Evolutionary conservation across 2,329 filamentous ascomycete species (phyloP).

Genomic region (Podosphaera aphanis): DNA sequence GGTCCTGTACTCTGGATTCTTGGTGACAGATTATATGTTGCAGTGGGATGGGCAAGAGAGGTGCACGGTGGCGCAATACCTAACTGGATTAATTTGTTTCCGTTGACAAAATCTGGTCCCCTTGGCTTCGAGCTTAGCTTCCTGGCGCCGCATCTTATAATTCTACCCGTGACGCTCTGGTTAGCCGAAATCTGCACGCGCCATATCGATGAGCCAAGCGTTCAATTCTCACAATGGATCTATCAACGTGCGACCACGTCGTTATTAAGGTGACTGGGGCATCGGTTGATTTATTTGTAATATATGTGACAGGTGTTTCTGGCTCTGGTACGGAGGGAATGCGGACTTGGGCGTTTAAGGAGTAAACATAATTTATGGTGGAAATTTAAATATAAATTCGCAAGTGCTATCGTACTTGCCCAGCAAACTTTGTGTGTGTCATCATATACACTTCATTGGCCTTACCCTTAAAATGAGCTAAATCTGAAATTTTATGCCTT

Average conservation of each 20-base stretch:
- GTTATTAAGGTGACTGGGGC: background rate
- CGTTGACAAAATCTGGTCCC: slow-evolving; percentile 29
- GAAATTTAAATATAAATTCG: background rate
- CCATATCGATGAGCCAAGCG: slow-evolving; percentile 33
- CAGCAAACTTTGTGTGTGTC: too few species aligned
- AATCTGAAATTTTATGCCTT: too few species aligned
- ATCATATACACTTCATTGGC: too few species aligned
- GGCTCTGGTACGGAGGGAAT: background rate
- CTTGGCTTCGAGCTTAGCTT: slow-evolving; percentile 37
- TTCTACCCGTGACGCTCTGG: slow-evolving; percentile 35
- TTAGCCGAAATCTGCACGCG: slow-evolving; percentile 31
- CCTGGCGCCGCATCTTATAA: slow-evolving; percentile 32
- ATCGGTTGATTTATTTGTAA: background rate
- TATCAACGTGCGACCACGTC: slow-evolving; percentile 17
- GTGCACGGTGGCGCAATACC: slow-evolving; percentile 27
- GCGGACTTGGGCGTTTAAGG: background rate
- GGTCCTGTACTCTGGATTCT: slow-evolving; percentile 34
- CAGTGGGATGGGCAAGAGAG: slow-evolving; percentile 29
- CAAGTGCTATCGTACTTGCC: too few species aligned
- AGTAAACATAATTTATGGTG: background rate
- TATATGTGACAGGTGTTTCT: background rate
- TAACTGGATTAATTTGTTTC: slow-evolving; percentile 31
- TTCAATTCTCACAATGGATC: slow-evolving; percentile 31
- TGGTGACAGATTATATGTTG: slow-evolving; percentile 39
- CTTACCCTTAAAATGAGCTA: too few species aligned